Percentiles rank a stretch among this genome's conserved stretches.
These are phyloP conservation scores for Nidula niveotomentosa DNA, from an alignment of 1,284 basidiomycete species.

Conservation along the genomic window DNA sequence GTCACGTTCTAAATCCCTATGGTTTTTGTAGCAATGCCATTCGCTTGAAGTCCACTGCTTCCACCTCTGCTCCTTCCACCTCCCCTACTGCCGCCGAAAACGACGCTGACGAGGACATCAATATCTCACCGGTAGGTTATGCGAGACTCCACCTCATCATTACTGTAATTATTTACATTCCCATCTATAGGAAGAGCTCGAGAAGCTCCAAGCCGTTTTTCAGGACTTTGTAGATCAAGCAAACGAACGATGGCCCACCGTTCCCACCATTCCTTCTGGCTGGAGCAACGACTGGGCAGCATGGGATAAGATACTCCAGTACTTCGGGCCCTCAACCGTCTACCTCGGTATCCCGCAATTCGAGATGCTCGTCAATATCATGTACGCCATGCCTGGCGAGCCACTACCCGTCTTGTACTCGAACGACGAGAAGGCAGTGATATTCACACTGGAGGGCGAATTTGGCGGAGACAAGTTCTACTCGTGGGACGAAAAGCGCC, in stretches of 20 bases:
- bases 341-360: slow-evolving; percentile 36
- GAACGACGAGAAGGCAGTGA: slow-evolving; percentile 14
- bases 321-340: slow-evolving; percentile 31
- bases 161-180: no score
- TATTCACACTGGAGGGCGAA: slow-evolving; percentile 11
- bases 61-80: no score
- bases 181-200: no score
- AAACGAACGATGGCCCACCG: not conserved
- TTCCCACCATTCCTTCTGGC: slow-evolving; percentile 17
- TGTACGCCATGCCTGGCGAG: slow-evolving; percentile 28
- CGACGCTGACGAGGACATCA: no score
- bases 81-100: no score
- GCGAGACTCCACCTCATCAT: no score
- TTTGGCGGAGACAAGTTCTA: not conserved
- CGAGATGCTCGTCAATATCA: slow-evolving; percentile 33
- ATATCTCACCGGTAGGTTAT: no score
- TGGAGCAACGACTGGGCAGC: slow-evolving; percentile 31
- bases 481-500: not conserved
- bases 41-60: no score
- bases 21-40: no score
- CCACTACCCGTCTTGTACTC: slow-evolving; percentile 29
- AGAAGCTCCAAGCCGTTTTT: no score
- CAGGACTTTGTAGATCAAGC: not conserved
- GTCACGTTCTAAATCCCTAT: no score
- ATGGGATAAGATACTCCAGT: slow-evolving; percentile 28